Evolutionary conservation across 305 asterid species (phyloP).

Genomic region (Fraxinus dipetala): DNA sequence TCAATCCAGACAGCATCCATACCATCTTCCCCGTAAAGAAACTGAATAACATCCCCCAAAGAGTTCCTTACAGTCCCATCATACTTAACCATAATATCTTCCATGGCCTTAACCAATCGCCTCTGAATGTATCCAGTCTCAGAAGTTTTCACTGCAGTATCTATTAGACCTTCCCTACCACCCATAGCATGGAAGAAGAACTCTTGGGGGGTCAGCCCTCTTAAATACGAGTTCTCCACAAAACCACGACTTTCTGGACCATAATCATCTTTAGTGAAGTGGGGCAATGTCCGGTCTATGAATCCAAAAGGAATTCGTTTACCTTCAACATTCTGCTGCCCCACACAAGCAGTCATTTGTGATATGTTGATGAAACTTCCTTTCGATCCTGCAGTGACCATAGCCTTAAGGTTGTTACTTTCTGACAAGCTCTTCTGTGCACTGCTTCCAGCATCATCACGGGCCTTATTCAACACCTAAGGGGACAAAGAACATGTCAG

Average conservation of each 20-base stretch:
- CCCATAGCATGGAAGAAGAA: slow-evolving; percentile 99
- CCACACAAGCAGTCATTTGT: slow-evolving; percentile 99
- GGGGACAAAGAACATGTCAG: slow-evolving; percentile 27
- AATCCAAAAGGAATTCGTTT: slow-evolving; percentile 98
- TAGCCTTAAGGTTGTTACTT: slow-evolving; percentile 96
- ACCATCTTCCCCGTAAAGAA: slow-evolving; percentile 98
- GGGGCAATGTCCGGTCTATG: slow-evolving; percentile 84
- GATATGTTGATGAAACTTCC: slow-evolving; percentile 98
- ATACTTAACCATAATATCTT: slow-evolving; percentile 98
- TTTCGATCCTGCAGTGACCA: slow-evolving; percentile 99
- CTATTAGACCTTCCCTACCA: slow-evolving; percentile 99
- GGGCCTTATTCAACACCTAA: slow-evolving; percentile 96
- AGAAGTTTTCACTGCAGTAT: slow-evolving; percentile 97
- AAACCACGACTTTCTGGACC: slow-evolving; percentile 99
- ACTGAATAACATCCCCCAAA: slow-evolving; percentile 94
- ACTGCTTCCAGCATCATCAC: slow-evolving; percentile 99
- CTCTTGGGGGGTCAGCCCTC: slow-evolving; percentile 96
- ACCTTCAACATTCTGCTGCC: slow-evolving; percentile 99
- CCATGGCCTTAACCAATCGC: slow-evolving; percentile 98
- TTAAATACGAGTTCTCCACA: slow-evolving; percentile 95
- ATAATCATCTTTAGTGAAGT: slow-evolving; percentile 82
- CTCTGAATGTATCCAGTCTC: slow-evolving; percentile 98
- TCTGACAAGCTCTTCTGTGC: slow-evolving; percentile 96
- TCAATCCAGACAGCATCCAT: slow-evolving; percentile 99
- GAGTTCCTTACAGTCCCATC: slow-evolving; percentile 98